Conservation (phyloP, 2,329 filamentous ascomycete genomes). For the Xylariaceae sp. region DNA sequence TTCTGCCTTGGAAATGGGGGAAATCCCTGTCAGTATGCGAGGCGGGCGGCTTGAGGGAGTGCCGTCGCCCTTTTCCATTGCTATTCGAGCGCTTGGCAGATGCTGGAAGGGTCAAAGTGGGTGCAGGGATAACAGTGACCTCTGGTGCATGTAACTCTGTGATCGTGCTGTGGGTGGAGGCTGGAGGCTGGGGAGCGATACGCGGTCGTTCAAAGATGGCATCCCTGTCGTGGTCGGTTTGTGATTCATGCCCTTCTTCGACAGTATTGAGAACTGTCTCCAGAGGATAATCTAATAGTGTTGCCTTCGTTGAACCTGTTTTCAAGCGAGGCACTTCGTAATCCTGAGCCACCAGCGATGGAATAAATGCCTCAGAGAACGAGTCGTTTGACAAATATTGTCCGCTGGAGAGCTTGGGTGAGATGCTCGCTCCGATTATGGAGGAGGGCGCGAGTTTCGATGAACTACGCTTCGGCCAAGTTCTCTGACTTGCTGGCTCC, state of each 20-base stretch:
- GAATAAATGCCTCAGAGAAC: not conserved
- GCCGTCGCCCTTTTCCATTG: not conserved
- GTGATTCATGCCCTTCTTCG: conserved; percentile 3
- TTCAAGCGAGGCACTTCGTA: not conserved
- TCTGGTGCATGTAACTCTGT: not conserved
- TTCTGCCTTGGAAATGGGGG: not conserved
- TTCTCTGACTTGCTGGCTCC: not conserved
- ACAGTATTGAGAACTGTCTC: conserved; percentile 9
- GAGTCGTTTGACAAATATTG: not conserved
- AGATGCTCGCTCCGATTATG: not conserved
- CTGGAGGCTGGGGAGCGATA: not conserved
- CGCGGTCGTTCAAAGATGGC: conserved; percentile 1
- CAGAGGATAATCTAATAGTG: conserved; percentile 3
- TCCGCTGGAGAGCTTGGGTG: too few relatives aligned
- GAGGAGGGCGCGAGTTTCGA: conserved; percentile 11
- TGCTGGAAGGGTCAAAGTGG: not conserved
- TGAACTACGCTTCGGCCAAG: conserved; percentile 20
- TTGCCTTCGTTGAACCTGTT: not conserved
- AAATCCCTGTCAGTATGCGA: not conserved
- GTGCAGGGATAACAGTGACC: not conserved
- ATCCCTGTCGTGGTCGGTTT: not conserved
- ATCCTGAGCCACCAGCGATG: not conserved
- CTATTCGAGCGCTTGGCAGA: not conserved
- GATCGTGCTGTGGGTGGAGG: not conserved
- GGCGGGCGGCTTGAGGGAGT: not conserved